These are phyloP conservation scores for Collybia sordida DNA, from an alignment of 768 basidiomycete species.

Conservation along the genomic window DNA sequence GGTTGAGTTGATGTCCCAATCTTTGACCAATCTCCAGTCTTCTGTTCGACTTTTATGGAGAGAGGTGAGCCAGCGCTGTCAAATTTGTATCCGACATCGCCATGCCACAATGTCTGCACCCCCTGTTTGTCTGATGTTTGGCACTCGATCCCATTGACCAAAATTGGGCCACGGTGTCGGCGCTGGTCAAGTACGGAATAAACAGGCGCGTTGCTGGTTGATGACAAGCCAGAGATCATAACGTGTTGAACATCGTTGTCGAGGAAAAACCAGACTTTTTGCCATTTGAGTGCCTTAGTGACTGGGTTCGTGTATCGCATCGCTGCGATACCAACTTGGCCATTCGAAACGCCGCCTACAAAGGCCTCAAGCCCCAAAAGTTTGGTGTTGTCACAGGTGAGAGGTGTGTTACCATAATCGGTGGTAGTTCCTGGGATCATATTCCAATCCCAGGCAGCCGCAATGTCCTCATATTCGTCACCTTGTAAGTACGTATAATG, in stretches of 20 bases:
- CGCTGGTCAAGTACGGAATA: constrained; percentile 71
- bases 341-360: constrained; percentile 70
- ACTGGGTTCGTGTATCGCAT: constrained; percentile 71
- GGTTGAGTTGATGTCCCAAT: constrained; percentile 66
- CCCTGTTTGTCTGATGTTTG: constrained; percentile 16
- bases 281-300: constrained; percentile 56
- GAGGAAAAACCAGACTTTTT: constrained; percentile 78
- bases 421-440: constrained; percentile 71
- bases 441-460: constrained; percentile 78
- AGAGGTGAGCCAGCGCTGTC: constrained; percentile 22
- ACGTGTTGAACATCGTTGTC: constrained; percentile 62
- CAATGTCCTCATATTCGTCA: constrained; percentile 72
- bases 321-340: constrained; percentile 54
- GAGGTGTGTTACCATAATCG: constrained; percentile 57
- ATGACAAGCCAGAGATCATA: constrained; percentile 53
- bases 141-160: constrained; percentile 36
- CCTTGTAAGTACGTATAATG: constrained; percentile 65
- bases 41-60: constrained; percentile 42
- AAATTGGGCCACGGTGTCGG: constrained; percentile 40
- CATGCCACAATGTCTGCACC: constrained; percentile 57
- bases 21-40: constrained; percentile 59
- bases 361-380: constrained; percentile 51
- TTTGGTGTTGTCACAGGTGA: constrained; percentile 45
- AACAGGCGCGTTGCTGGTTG: constrained; percentile 45
- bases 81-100: constrained; percentile 60